A percentile compares a stretch with the other conserved stretches of the same genome.
phyloP scores from a whole-genome alignment of 176 grass and related monocot species.

The Lolium multiflorum region DNA sequence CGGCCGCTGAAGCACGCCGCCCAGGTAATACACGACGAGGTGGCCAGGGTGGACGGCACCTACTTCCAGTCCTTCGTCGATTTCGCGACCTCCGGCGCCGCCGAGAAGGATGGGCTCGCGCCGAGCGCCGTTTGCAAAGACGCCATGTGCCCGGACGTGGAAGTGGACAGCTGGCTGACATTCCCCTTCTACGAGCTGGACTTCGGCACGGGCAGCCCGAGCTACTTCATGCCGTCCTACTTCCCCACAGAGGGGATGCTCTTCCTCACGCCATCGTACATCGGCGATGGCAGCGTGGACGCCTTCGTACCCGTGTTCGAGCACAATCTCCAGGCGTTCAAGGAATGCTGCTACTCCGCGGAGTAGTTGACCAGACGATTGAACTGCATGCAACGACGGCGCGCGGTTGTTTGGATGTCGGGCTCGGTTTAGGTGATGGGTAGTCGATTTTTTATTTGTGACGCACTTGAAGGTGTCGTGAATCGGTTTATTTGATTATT shows the following conservation, averaged over 20 bases:
- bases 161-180: slow-evolving; percentile 81
- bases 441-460: background rate
- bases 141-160: slow-evolving; percentile 66
- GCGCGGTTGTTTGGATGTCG: background rate
- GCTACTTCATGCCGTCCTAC: slow-evolving; percentile 84
- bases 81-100: slow-evolving; percentile 61
- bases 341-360: slow-evolving; percentile 57
- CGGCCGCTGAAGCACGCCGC: slow-evolving; percentile 60
- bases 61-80: slow-evolving; percentile 87
- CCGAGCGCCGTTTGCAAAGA: slow-evolving; percentile 46
- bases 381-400: no score
- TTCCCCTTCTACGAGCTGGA: slow-evolving; percentile 84
- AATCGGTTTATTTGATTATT: background rate
- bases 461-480: background rate
- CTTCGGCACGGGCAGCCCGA: slow-evolving; percentile 67
- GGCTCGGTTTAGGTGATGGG: background rate
- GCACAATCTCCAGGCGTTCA: slow-evolving; percentile 67
- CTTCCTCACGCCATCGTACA: slow-evolving; percentile 62
- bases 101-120: slow-evolving; percentile 51
- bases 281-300: slow-evolving; percentile 78
- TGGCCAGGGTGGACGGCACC: slow-evolving; percentile 54
- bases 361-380: slow-evolving; percentile 32
- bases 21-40: slow-evolving; percentile 61
- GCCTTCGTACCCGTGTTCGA: slow-evolving; percentile 72
- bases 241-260: slow-evolving; percentile 70